These are phyloP conservation scores for Diaporthe citri DNA, from an alignment of 2,329 filamentous ascomycete genomes.

Conservation along the genomic window DNA sequence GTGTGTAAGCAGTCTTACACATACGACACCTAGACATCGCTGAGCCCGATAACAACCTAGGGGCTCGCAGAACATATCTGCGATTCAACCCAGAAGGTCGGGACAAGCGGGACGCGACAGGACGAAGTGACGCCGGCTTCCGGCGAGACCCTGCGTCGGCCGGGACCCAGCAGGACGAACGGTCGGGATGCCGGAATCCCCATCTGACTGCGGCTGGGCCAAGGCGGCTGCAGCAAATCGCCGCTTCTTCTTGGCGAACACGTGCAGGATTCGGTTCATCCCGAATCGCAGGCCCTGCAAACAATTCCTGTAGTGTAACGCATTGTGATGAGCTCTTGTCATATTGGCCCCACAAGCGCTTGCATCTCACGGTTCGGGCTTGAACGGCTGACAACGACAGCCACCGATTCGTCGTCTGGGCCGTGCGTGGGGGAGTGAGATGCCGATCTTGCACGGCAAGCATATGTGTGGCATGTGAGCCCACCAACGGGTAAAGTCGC, in stretches of 20 bases:
- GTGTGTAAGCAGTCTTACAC: constrained; percentile 31
- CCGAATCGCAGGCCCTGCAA: neutral
- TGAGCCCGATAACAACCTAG: constrained; percentile 3
- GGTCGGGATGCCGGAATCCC: neutral
- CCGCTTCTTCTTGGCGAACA: constrained; percentile 24
- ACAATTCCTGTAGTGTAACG: neutral
- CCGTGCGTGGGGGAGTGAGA: neutral
- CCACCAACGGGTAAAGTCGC: neutral
- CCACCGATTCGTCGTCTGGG: neutral
- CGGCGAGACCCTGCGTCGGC: constrained; percentile 4
- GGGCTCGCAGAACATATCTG: neutral
- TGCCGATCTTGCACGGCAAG: neutral
- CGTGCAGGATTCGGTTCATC: constrained; percentile 14
- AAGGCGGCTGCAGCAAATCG: constrained; percentile 20
- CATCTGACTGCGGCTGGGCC: constrained; percentile 10
- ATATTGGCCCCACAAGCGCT: constrained; percentile 45
- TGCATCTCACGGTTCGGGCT: neutral
- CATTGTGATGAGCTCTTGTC: neutral
- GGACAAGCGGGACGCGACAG: neutral
- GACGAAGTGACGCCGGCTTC: neutral
- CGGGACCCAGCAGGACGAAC: constrained; percentile 2
- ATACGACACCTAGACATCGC: neutral
- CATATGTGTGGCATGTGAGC: neutral
- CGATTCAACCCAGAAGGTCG: neutral
- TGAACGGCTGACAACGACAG: neutral